A percentile compares a stretch with the other conserved stretches of the same genome.
Evolutionary conservation across 441 rosid genomes (phyloP).

Genomic region (Aquilaria agallochum): DNA sequence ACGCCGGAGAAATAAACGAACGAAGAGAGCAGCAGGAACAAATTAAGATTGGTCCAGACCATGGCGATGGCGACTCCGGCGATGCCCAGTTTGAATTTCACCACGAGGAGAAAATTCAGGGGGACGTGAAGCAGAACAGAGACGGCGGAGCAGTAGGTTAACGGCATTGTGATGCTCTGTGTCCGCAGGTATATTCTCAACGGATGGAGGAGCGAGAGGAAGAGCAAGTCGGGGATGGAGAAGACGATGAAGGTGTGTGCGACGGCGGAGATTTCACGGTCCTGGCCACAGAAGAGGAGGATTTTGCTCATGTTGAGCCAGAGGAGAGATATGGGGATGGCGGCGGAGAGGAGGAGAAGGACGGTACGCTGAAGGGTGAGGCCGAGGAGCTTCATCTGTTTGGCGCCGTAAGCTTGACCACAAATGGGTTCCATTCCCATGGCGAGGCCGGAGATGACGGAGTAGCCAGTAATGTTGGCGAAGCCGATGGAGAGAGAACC

Average conservation of each 20-base stretch:
- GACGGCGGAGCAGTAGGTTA: slow-evolving; percentile 82
- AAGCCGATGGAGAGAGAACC: slow-evolving; percentile 94
- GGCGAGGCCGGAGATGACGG: slow-evolving; percentile 91
- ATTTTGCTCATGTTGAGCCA: slow-evolving; percentile 77
- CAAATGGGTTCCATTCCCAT: slow-evolving; percentile 99
- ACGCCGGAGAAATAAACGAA: slow-evolving; percentile 73
- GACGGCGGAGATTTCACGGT: slow-evolving; percentile 62
- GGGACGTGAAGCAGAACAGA: slow-evolving; percentile 83
- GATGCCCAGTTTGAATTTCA: slow-evolving; percentile 72
- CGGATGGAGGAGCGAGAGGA: slow-evolving; percentile 92
- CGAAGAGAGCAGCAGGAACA: slow-evolving; percentile 56
- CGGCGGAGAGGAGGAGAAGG: slow-evolving; percentile 79
- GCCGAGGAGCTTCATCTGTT: slow-evolving; percentile 86
- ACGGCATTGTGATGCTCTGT: slow-evolving; percentile 82
- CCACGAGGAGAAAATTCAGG: slow-evolving; percentile 66
- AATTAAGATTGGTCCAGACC: slow-evolving; percentile 91
- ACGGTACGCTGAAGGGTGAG: slow-evolving; percentile 91
- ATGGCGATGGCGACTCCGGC: slow-evolving; percentile 86
- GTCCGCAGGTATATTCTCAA: slow-evolving; percentile 81
- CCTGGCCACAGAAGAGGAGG: slow-evolving; percentile 85
- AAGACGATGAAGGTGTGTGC: slow-evolving; percentile 77
- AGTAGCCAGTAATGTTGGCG: slow-evolving; percentile 98
- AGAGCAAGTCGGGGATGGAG: slow-evolving; percentile 84
- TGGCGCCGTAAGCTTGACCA: slow-evolving; percentile 95
- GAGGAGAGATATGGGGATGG: slow-evolving; percentile 75